Percentiles rank a stretch among this genome's conserved stretches.
These are phyloP conservation scores for Hydrangea macrophylla DNA, from an alignment of 148 eudicot species.

Conservation along the genomic window DNA sequence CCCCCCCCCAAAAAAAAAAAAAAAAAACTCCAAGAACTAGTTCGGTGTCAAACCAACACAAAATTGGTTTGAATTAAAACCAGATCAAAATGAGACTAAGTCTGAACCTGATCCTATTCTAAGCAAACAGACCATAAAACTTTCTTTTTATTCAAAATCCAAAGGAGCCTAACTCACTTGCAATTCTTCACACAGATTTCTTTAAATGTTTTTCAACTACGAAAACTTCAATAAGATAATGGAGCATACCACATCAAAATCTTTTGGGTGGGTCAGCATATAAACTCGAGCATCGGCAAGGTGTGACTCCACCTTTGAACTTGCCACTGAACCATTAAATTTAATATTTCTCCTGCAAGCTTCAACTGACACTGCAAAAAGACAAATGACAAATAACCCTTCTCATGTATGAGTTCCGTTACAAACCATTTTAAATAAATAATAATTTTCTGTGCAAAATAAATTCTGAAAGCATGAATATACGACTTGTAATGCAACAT, in stretches of 20 bases:
- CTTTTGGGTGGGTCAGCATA: slow-evolving; percentile 98
- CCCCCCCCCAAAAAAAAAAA: too few relatives aligned
- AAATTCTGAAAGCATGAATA: slow-evolving; percentile 2
- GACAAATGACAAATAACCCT: background rate
- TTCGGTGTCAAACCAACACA: too few relatives aligned
- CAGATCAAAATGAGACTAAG: too few relatives aligned
- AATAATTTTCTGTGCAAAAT: background rate
- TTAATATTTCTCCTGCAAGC: slow-evolving; percentile 94
- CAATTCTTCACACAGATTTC: background rate
- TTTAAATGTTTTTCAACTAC: too few relatives aligned
- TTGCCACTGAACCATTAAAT: slow-evolving; percentile 89
- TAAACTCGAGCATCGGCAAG: slow-evolving; percentile 92
- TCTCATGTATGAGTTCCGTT: background rate
- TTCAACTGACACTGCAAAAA: slow-evolving; percentile 81
- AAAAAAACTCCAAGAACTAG: too few relatives aligned
- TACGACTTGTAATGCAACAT: background rate
- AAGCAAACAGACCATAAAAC: too few relatives aligned
- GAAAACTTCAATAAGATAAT: too few relatives aligned
- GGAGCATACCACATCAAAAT: slow-evolving; percentile 84
- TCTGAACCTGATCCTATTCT: too few relatives aligned
- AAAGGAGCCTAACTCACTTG: background rate
- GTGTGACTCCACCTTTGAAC: slow-evolving; percentile 87
- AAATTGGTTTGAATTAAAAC: too few relatives aligned
- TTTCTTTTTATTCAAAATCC: too few relatives aligned
- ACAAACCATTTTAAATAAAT: background rate